Evolutionary conservation across 495 filamentous ascomycete species (phyloP), one percentile per base, ranked within the genome.

Genomic region (Niebla homalea): DNA sequence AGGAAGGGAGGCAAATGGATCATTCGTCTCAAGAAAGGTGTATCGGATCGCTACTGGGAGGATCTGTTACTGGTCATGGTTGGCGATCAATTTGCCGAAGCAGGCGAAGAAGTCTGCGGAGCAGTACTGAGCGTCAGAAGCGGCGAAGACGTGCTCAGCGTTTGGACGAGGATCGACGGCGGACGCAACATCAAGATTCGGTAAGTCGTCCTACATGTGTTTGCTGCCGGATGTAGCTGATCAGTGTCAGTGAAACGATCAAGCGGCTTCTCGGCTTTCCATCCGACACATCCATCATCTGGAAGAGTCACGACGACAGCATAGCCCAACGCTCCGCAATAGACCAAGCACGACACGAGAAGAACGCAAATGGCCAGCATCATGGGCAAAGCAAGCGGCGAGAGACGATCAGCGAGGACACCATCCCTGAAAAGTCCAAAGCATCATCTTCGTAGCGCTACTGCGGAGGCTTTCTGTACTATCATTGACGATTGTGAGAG

Each of bases 1-100:
- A 94, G 87, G 69, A 77, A 80, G 47, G 92, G 92, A 46, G 92
- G 92, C 23, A 98, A 98, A 71, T 98, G 90, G 89, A 87, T 94
- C 46, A 80, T 98, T 61, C 72, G 90, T 57, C 67, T 98, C 59
- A 94, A 90, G 77, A 98, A 98, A 72, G 92, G 92, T 22, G 86
- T 97, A 19, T 83, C 85, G 12, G 93, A 96, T 67, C 82, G 93
- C 38, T 98, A 95, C 69, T 98, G 93, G 85, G 92, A 98, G 71
- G 89, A 98, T 62, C 71, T 98, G 43, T 73, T 97, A 43, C 67
- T 97, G 54, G 88, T 87, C 29, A 84, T 95, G 62, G 77, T 94
- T 46, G 92, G 92, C 21, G 89, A 97, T 62, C 93, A 96, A 63
- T 97, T 97, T 64, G 80, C 81, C 29, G 92, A 97, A 57, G 90